Conservation (phyloP, 164 flowering plant genomes). For the Chimonanthus praecox region DNA sequence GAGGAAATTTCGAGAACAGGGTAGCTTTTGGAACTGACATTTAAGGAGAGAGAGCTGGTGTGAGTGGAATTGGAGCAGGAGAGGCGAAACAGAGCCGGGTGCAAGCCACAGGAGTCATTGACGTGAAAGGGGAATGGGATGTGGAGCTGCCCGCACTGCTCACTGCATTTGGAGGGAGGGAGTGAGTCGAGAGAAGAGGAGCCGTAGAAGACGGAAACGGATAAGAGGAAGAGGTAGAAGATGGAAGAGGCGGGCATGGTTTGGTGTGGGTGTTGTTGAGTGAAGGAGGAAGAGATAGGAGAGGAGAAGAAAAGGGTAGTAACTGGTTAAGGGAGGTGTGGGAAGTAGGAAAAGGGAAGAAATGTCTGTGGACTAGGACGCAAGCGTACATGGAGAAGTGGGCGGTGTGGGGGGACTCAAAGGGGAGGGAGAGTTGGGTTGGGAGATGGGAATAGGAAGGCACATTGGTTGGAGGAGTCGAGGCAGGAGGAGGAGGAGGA, state of each 20-base stretch:
- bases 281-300: slow-evolving; percentile 6
- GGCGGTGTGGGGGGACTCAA: background rate
- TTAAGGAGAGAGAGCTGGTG: slow-evolving; percentile 44
- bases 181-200: slow-evolving; percentile 2
- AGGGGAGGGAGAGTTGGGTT: slow-evolving; percentile 3
- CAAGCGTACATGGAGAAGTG: slow-evolving; percentile 27
- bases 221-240: slow-evolving; percentile 2
- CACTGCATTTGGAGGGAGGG: slow-evolving; percentile 28
- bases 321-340: background rate
- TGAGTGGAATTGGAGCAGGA: slow-evolving; percentile 50
- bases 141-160: slow-evolving; percentile 41
- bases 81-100: slow-evolving; percentile 32
- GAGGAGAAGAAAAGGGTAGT: slow-evolving; percentile 6
- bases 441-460: slow-evolving; percentile 5
- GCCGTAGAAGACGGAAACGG: slow-evolving; percentile 6
- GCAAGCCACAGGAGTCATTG: slow-evolving; percentile 27
- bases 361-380: slow-evolving; percentile 52
- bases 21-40: slow-evolving; percentile 23
- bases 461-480: slow-evolving; percentile 3
- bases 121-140: slow-evolving; percentile 63
- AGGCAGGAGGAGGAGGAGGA: background rate
- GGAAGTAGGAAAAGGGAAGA: slow-evolving; percentile 28
- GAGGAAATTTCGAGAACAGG: slow-evolving; percentile 45
- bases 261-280: background rate
- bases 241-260: background rate